Conservation (phyloP, 2,329 filamentous ascomycete genomes). For the Phialophora tarda region DNA sequence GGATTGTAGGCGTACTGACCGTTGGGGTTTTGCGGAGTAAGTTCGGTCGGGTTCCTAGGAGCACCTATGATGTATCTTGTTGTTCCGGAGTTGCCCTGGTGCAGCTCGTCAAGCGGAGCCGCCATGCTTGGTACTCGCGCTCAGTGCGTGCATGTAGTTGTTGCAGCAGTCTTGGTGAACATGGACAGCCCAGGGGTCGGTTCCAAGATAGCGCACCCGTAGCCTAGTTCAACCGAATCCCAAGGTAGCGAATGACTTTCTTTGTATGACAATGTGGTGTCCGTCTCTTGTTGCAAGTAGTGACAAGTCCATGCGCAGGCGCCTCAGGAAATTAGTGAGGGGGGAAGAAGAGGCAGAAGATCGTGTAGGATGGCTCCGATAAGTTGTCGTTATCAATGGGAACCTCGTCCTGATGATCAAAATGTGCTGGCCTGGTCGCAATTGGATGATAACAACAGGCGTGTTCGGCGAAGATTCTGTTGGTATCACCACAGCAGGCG, state of each 20-base stretch:
- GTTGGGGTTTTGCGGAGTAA: conserved; percentile 29
- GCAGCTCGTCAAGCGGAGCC: conserved; percentile 32
- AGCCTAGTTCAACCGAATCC: conserved; percentile 14
- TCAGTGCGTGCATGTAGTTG: conserved; percentile 26
- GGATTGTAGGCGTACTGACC: conserved; percentile 24
- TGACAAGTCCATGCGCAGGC: conserved; percentile 23
- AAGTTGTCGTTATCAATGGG: conserved; percentile 3
- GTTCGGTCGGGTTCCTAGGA: conserved; percentile 27
- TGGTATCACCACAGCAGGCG: conserved; percentile 14
- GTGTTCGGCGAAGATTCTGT: conserved; percentile 7
- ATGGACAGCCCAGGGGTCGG: conserved; percentile 21
- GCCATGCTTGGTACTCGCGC: conserved; percentile 27
- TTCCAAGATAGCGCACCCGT: not conserved
- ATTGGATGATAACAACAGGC: not conserved
- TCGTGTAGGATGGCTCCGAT: not conserved
- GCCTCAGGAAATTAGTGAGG: conserved; percentile 4
- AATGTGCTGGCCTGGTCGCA: not conserved
- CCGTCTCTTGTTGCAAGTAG: conserved; percentile 18
- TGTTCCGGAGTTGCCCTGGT: conserved; percentile 30
- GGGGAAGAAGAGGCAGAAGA: not conserved
- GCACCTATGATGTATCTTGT: conserved; percentile 37
- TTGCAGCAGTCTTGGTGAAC: conserved; percentile 19
- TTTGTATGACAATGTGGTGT: conserved; percentile 11
- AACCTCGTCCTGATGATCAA: conserved; percentile 1
- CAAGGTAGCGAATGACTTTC: conserved; percentile 9